These are phyloP conservation scores for Barnettozyma vustinii DNA, from an alignment of 805 yeast species.

Conservation along the genomic window DNA sequence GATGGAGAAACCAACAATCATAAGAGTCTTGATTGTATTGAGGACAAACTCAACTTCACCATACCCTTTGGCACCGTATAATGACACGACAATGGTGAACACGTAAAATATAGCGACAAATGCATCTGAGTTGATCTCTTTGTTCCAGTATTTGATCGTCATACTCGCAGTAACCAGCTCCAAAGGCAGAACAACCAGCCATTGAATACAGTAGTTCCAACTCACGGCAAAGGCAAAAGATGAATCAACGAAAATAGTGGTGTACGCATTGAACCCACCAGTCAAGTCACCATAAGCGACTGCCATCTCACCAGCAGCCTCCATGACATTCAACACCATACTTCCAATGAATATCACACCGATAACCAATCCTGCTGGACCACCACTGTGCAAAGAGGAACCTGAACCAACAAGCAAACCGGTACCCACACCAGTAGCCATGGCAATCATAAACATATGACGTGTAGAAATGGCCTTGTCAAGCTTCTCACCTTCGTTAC, in stretches of 20 bases:
- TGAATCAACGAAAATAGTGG: slow-evolving; percentile 49
- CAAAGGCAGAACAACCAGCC: slow-evolving; percentile 56
- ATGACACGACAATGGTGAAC: slow-evolving; percentile 40
- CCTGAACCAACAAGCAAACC: slow-evolving; percentile 60
- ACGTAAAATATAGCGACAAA: slow-evolving; percentile 50
- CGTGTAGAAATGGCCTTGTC: slow-evolving; percentile 37
- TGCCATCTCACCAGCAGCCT: slow-evolving; percentile 64
- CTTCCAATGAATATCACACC: slow-evolving; percentile 54
- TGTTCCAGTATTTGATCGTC: slow-evolving; percentile 56
- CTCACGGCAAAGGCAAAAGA: slow-evolving; percentile 56
- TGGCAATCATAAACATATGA: slow-evolving; percentile 71
- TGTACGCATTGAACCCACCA: slow-evolving; percentile 61
- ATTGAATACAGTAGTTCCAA: slow-evolving; percentile 59
- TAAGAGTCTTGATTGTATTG: slow-evolving; percentile 58
- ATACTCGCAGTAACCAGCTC: slow-evolving; percentile 62
- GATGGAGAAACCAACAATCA: slow-evolving; percentile 54
- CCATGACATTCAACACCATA: slow-evolving; percentile 54
- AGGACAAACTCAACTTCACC: slow-evolving; percentile 64
- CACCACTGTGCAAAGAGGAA: slow-evolving; percentile 38
- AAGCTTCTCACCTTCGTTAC: slow-evolving; percentile 29
- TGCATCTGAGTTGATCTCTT: slow-evolving; percentile 48
- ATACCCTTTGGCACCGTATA: slow-evolving; percentile 51
- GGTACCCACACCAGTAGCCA: slow-evolving; percentile 83
- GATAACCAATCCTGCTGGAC: slow-evolving; percentile 45
- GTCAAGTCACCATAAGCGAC: slow-evolving; percentile 51